These are phyloP conservation scores for Mitragyna speciosa DNA, from an alignment of 257 asterid genomes.

Conservation along the genomic window DNA sequence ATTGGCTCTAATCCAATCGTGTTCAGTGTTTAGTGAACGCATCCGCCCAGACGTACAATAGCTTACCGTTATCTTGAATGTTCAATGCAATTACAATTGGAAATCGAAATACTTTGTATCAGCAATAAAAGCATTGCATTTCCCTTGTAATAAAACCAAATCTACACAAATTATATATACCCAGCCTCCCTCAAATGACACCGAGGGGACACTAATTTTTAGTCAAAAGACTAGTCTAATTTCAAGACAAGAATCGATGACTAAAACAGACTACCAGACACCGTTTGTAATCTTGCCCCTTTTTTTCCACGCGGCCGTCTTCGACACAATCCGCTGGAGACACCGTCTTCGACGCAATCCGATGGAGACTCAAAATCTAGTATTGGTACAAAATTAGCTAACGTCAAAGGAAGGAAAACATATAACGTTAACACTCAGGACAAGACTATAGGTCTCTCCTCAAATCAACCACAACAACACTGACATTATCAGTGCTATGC, in stretches of 20 bases:
- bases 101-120: background rate
- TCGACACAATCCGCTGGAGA: background rate
- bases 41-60: background rate
- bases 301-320: background rate
- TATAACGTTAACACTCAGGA: background rate
- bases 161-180: background rate
- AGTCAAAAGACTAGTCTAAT: background rate
- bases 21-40: background rate
- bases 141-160: background rate
- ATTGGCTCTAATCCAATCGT: background rate
- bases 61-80: background rate
- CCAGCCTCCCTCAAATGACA: background rate
- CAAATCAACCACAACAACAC: constrained; percentile 83
- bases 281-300: background rate
- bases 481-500: constrained; percentile 77
- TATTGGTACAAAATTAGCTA: background rate
- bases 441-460: constrained; percentile 27
- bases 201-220: background rate
- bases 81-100: background rate
- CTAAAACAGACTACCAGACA: background rate
- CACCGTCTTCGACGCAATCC: background rate
- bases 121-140: background rate
- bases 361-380: background rate
- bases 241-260: background rate
- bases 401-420: background rate